Evolutionary conservation across 2,329 filamentous ascomycete genomes (phyloP), one percentile per base, ranked within the genome.

Genomic region (Cercospora janseana): DNA sequence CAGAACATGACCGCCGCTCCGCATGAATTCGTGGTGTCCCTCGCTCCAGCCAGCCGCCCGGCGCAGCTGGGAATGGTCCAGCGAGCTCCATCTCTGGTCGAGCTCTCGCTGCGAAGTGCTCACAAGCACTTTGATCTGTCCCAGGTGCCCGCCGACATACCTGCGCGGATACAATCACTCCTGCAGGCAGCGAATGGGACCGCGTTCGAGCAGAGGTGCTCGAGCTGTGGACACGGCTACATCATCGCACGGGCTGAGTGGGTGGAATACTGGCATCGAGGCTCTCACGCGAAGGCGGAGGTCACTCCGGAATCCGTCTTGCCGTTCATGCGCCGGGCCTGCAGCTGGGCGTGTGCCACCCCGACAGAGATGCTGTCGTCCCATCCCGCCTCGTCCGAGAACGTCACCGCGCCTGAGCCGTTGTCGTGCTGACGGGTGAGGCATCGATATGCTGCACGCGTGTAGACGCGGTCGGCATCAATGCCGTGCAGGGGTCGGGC

Each of bases 221-320:
- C 64, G 2, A 63, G 60, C 6, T 71, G 69, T 50, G 48, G 54
- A 2, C 56, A 54, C 8, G 18, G 42, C 6, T 69, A 60, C 41
- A 54, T 69, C n/a, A 52, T 68, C 10, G 46, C 62, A 2, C 45
- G 66, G 32, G 66, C 67, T 12, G 60, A 66, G 41, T 69, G 68
- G 68, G 52, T 69, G 12, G 68, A 70, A 49, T 69, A 64, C 35
- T 69, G 67, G 64, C 64, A 61, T 45, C 46, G 56, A 31, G 62
- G 62, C 9, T 54, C 46, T 8, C 47, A 55, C 8, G 49, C 62
- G 8, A 59, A 64, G 54, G 34, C 49, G 24, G 59, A 56, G 18
- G 38, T 65, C 47, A 61, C 52, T 7, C 52, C 55, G 20, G 64
- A 68, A 16, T 52, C 56, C 7, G 60, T 67, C 21, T 37, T 68